Evolutionary conservation across 2,329 filamentous ascomycete species (phyloP).

Genomic region (Colletotrichum brevisporum): DNA sequence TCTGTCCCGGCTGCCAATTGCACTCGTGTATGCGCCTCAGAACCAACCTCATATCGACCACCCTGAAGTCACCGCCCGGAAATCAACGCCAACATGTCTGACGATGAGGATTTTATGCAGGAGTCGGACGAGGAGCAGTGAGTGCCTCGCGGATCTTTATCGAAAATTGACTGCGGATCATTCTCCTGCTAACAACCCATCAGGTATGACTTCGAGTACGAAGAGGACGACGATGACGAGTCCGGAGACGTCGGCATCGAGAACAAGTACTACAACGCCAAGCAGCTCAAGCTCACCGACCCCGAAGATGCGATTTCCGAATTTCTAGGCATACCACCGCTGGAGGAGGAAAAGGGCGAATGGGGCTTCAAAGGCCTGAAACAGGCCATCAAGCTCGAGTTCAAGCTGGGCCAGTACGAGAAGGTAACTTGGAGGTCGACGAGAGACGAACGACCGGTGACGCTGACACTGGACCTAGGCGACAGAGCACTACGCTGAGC

Average conservation of each 20-base stretch:
- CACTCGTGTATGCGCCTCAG: too few species aligned
- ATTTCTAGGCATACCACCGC: conserved; percentile 86
- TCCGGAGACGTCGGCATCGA: conserved; percentile 94
- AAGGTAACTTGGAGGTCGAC: conserved; percentile 66
- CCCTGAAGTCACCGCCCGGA: background rate
- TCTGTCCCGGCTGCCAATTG: background rate
- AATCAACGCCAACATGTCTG: conserved; percentile 58
- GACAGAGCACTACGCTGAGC: conserved; percentile 91
- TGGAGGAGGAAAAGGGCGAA: conserved; percentile 94
- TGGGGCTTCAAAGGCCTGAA: conserved; percentile 99
- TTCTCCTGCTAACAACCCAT: conserved; percentile 35
- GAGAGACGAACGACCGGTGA: background rate
- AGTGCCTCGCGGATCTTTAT: conserved; percentile 30
- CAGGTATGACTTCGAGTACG: conserved; percentile 96
- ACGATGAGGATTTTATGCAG: conserved; percentile 66
- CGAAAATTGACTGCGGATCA: background rate
- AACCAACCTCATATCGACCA: too few species aligned
- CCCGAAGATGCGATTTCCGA: conserved; percentile 92
- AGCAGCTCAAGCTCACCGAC: conserved; percentile 91
- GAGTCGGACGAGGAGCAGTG: conserved; percentile 63
- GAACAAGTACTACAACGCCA: conserved; percentile 99
- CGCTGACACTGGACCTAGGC: conserved; percentile 68
- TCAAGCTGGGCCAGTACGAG: conserved; percentile 89
- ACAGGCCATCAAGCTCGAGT: conserved; percentile 97
- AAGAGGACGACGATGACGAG: conserved; percentile 91